Conservation (phyloP, 768 basidiomycete genomes). For the Cystofilobasidium capitatum region DNA sequence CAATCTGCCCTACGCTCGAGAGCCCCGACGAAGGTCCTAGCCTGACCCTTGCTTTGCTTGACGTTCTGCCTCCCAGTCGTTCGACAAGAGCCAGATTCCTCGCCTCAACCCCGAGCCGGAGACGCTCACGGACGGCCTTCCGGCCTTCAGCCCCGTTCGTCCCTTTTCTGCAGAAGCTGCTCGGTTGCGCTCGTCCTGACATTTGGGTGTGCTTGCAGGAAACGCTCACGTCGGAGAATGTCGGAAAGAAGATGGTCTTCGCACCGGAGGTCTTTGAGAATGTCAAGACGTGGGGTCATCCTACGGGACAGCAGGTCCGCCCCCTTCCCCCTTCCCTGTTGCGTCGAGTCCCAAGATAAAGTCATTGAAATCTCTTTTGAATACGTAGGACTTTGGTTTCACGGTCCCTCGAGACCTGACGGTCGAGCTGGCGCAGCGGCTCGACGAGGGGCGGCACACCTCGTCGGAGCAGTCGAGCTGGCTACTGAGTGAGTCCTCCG, state of each 20-base stretch:
- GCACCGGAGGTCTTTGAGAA: background rate
- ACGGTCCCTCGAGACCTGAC: constrained; percentile 16
- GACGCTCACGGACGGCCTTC: background rate
- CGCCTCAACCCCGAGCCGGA: background rate
- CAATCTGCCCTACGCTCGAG: too few relatives aligned
- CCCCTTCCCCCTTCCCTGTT: background rate
- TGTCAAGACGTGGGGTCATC: background rate
- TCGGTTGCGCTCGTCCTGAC: background rate
- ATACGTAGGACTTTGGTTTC: constrained; percentile 6
- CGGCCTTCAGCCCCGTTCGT: constrained; percentile 5
- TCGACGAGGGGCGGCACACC: background rate
- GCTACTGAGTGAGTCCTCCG: constrained; percentile 10
- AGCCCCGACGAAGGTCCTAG: background rate
- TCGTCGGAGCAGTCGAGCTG: background rate
- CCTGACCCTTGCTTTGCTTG: background rate
- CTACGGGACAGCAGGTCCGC: constrained; percentile 1
- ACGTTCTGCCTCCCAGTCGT: background rate
- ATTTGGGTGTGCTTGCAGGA: background rate
- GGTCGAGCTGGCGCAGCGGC: constrained; percentile 5
- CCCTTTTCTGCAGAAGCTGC: background rate
- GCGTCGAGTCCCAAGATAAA: background rate
- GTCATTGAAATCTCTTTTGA: background rate
- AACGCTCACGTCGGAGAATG: background rate
- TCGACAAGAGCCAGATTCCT: background rate
- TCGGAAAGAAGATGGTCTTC: background rate